Conservation (phyloP, 805 yeast genomes). For the Danielozyma ontarioensis region DNA sequence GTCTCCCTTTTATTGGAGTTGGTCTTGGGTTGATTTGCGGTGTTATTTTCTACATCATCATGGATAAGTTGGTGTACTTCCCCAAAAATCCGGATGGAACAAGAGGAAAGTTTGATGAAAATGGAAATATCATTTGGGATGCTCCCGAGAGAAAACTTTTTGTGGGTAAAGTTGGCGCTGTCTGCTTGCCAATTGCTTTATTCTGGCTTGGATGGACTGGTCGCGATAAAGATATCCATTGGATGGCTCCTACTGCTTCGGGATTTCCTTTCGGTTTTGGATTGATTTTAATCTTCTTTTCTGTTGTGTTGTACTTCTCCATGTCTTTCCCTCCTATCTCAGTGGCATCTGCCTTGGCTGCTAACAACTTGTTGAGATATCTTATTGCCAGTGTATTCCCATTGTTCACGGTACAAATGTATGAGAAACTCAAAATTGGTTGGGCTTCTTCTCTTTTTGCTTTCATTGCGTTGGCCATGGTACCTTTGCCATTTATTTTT, state of each 20-base stretch:
- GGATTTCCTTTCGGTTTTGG: constrained; percentile 81
- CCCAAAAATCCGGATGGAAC: constrained; percentile 61
- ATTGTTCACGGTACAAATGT: constrained; percentile 82
- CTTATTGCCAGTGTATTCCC: constrained; percentile 77
- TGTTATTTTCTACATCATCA: constrained; percentile 41
- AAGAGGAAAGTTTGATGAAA: constrained; percentile 46
- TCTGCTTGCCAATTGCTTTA: constrained; percentile 59
- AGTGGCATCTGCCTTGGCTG: constrained; percentile 87
- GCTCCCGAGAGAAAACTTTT: constrained; percentile 59
- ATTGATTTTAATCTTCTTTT: constrained; percentile 63
- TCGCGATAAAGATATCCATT: constrained; percentile 47
- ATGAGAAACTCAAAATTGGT: constrained; percentile 58
- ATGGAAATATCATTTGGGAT: constrained; percentile 51
- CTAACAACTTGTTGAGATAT: constrained; percentile 77
- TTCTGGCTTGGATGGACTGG: constrained; percentile 86
- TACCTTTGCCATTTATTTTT: constrained; percentile 73
- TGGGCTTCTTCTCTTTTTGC: constrained; percentile 77
- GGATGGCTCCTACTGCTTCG: constrained; percentile 72
- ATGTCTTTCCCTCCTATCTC: constrained; percentile 68
- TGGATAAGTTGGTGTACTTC: constrained; percentile 48
- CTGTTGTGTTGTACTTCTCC: constrained; percentile 63
- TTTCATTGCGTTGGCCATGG: constrained; percentile 61
- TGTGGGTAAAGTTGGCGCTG: constrained; percentile 62
- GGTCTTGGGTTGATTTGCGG: constrained; percentile 64
- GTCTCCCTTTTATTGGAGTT: constrained; percentile 67